phyloP scores from a whole-genome alignment of 495 filamentous ascomycete genomes.

The Zalerion maritima region DNA sequence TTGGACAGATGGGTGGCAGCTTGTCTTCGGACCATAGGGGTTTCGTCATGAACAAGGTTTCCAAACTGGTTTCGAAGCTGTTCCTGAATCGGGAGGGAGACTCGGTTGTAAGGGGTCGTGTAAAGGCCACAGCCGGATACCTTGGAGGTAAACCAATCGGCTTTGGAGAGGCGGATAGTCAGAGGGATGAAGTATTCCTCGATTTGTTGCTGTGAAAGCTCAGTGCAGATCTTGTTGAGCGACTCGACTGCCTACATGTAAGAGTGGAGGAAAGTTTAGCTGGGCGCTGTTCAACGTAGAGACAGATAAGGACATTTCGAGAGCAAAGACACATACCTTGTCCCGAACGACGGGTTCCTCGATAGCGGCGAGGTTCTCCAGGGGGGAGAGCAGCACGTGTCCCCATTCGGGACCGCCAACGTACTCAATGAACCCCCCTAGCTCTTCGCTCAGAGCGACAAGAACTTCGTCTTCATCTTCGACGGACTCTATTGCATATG shows the following conservation, averaged over 20 bases:
- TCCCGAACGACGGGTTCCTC: constrained; percentile 95
- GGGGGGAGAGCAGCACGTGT: constrained; percentile 88
- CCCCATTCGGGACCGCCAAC: constrained; percentile 87
- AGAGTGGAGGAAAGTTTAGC: constrained; percentile 4
- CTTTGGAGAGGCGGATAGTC: constrained; percentile 87
- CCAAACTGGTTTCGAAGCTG: constrained; percentile 79
- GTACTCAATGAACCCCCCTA: constrained; percentile 92
- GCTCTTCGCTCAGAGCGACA: constrained; percentile 89
- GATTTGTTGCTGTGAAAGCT: constrained; percentile 79
- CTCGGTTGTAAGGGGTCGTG: constrained; percentile 80
- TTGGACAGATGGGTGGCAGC: constrained; percentile 92
- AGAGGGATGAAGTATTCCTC: constrained; percentile 95
- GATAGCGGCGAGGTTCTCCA: constrained; percentile 96
- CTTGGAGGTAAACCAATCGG: constrained; percentile 99
- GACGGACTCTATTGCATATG: constrained; percentile 60
- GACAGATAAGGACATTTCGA: not conserved
- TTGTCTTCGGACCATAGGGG: constrained; percentile 95
- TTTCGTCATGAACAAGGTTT: constrained; percentile 90
- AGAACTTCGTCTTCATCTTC: constrained; percentile 98
- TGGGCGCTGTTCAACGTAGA: constrained; percentile 9
- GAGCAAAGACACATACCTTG: constrained; percentile 48
- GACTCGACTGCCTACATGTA: constrained; percentile 78
- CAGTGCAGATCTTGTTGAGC: constrained; percentile 92
- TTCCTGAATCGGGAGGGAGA: constrained; percentile 70
- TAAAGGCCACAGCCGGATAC: constrained; percentile 95